phyloP scores from a whole-genome alignment of 257 asterid species.

The Capsicum rhomboideum region DNA sequence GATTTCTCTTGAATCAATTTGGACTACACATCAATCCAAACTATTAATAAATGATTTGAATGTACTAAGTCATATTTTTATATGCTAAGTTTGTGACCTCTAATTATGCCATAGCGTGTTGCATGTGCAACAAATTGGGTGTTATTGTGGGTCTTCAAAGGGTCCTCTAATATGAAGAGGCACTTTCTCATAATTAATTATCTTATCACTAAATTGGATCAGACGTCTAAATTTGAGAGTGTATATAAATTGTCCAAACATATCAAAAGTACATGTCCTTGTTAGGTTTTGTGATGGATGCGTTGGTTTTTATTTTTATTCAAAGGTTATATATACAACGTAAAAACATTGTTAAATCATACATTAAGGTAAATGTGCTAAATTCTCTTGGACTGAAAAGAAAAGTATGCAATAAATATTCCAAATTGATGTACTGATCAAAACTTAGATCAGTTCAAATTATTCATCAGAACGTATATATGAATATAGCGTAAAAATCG shows the following conservation, averaged over 20 bases:
- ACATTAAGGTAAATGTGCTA: neutral
- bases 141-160: neutral
- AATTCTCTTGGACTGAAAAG: neutral
- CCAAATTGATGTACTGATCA: neutral
- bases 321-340: neutral
- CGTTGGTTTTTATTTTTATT: neutral
- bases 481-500: neutral
- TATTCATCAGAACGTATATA: neutral
- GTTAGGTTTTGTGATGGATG: neutral
- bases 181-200: neutral
- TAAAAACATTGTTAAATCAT: neutral
- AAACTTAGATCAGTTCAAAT: neutral
- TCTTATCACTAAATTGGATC: conserved; percentile 1
- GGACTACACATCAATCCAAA: neutral
- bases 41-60: neutral
- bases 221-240: neutral
- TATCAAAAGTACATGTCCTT: neutral
- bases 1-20: neutral
- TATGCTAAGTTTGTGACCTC: neutral
- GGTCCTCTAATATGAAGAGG: conserved; percentile 16
- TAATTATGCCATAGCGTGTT: neutral
- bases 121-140: neutral
- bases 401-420: neutral
- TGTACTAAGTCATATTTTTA: neutral
- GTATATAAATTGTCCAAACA: neutral